Evolutionary conservation across 768 basidiomycete genomes (phyloP), one percentile per base, ranked within the genome.

Genomic region (Cystofilobasidium ferigula): DNA sequence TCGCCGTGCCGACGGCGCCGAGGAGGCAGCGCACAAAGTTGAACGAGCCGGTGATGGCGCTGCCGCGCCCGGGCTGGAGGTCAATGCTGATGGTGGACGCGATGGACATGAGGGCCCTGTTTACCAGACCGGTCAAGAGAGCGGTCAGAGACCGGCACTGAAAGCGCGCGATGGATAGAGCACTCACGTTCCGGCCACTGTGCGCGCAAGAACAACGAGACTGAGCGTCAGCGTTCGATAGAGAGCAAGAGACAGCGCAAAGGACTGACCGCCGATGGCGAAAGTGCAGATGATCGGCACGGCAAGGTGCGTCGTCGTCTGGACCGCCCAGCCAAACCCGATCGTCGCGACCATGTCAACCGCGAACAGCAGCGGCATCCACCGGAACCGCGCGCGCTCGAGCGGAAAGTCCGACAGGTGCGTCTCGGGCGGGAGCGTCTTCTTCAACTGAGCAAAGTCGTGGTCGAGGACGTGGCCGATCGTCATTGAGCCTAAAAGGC

Each of bases 381-480:
- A 20, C 6, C 47, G 30, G 65, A 73, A 32, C 58, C 70, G 42
- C 63, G 63, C 61, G 66, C 67, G n/a, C 45, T 73, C 71, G 34
- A 73, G 62, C 34, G 69, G 69, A 61, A 75, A 74, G 26, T 69
- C 69, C 5, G 71, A 69, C 0, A 71, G 69, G 20, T 5, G 24
- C 10, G 60, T 64, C 28, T 69, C 56, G 43, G 45, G 61, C 20
- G 73, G 73, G 7, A 73, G 69, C 14, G 70, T 64, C 48, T 53
- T 67, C 61, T 74, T 79, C 53, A 77, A 76, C 69, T 72, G 74
- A 69, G 71, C 80, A 73, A 85, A 93, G 68, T 88, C 84, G 69
- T 77, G 76, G 70, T 92, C 86, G 12, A 89, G 73, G 14, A 87
- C 71, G 62, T 78, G 81, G 3, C 89, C 89, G 28, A 79, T 83